These are phyloP conservation scores for Myriosclerotinia scirpicola DNA, from an alignment of 2,329 filamentous ascomycete genomes.

Conservation along the genomic window DNA sequence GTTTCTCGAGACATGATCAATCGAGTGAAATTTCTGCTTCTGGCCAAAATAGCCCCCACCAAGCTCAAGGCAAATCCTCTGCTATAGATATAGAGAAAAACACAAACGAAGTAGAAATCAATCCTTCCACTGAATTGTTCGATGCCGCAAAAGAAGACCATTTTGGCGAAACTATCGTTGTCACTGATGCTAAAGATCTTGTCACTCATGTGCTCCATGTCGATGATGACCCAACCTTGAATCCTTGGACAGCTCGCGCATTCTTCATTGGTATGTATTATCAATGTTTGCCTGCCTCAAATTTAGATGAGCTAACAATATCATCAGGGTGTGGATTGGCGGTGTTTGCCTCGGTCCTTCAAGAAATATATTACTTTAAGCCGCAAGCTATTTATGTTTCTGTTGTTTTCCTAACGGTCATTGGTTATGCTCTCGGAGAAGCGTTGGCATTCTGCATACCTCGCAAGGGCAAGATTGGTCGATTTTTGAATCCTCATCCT, in stretches of 20 bases:
- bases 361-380: slow-evolving; percentile 50
- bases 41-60: not conserved
- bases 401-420: slow-evolving; percentile 45
- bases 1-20: not conserved
- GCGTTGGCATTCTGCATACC: slow-evolving; percentile 41
- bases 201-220: not conserved
- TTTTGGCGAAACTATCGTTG: not conserved
- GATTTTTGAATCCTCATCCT: slow-evolving; percentile 61
- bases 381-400: slow-evolving; percentile 48
- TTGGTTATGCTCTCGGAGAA: slow-evolving; percentile 45
- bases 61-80: not conserved
- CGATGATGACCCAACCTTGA: slow-evolving; percentile 28
- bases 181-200: not conserved
- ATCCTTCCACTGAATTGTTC: not conserved
- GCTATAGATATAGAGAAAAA: not conserved
- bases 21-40: not conserved
- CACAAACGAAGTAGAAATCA: not conserved
- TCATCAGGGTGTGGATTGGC: slow-evolving; percentile 42
- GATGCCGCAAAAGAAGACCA: not conserved
- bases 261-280: slow-evolving; percentile 41
- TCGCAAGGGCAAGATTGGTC: slow-evolving; percentile 42
- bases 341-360: slow-evolving; percentile 43
- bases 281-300: not conserved
- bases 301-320: slow-evolving; percentile 33
- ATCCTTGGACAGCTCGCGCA: slow-evolving; percentile 43